Percentiles rank a stretch among this genome's conserved stretches.
Conservation (phyloP, 2,329 filamentous ascomycete genomes). For the Pseudocercospora fijiensis region DNA sequence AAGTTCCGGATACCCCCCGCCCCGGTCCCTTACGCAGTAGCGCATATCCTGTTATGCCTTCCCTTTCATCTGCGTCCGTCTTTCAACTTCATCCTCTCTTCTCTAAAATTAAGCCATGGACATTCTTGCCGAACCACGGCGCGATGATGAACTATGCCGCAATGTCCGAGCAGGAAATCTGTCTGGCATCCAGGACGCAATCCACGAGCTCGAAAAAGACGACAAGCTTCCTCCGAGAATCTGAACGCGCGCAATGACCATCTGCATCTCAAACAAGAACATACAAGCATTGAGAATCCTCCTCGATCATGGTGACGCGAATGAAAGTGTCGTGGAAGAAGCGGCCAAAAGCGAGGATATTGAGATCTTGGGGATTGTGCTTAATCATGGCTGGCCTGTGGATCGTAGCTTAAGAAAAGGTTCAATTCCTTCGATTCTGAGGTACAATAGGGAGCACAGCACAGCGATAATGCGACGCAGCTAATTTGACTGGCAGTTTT, state of each 20-base stretch:
- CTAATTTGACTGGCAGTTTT: background rate
- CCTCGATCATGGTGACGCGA: background rate
- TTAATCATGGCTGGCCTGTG: slow-evolving; percentile 7
- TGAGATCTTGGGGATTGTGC: slow-evolving; percentile 1
- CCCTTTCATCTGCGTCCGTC: too few species aligned
- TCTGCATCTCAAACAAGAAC: background rate
- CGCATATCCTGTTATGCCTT: too few species aligned
- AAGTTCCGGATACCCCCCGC: too few species aligned
- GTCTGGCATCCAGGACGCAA: background rate
- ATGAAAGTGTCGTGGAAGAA: slow-evolving; percentile 8
- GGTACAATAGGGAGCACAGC: too few species aligned
- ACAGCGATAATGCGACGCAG: too few species aligned
- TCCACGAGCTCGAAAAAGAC: background rate
- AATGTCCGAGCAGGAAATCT: background rate
- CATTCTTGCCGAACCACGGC: background rate
- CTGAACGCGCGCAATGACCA: background rate
- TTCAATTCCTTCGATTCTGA: slow-evolving; percentile 9
- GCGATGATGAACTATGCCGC: slow-evolving; percentile 5
- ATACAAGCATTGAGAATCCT: background rate
- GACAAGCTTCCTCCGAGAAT: background rate
- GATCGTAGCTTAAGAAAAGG: background rate
- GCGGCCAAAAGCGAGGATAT: background rate
- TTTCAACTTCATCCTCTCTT: too few species aligned
- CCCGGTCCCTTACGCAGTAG: too few species aligned
- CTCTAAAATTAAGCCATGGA: too few species aligned